Conservation (phyloP, 2,329 filamentous ascomycete genomes). For the Lachnellula cervina region DNA sequence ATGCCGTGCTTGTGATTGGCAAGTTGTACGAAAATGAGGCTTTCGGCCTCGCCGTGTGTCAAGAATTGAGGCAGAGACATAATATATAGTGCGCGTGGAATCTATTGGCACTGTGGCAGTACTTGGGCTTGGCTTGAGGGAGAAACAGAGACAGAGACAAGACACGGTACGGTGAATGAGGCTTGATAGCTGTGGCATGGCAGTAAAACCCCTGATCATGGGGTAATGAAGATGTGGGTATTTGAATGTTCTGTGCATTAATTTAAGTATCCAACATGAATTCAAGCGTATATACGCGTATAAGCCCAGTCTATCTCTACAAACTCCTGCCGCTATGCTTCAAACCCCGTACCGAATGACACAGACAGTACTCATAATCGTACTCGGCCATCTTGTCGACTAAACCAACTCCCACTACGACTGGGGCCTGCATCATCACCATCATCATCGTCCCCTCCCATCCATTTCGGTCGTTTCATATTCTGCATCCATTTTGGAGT, state of each 20-base stretch:
- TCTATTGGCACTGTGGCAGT: background rate
- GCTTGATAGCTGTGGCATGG: background rate
- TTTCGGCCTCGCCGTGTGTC: too few species aligned
- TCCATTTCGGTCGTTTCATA: constrained; percentile 76
- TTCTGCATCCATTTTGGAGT: constrained; percentile 79
- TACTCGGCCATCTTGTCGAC: constrained; percentile 33
- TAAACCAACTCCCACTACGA: constrained; percentile 48
- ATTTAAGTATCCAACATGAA: constrained; percentile 3
- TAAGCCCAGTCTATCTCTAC: constrained; percentile 11
- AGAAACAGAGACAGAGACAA: background rate
- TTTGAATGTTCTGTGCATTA: background rate
- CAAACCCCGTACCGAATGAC: constrained; percentile 2
- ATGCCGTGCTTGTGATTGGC: background rate
- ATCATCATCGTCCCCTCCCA: constrained; percentile 48
- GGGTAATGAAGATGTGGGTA: background rate
- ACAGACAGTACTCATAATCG: constrained; percentile 21
- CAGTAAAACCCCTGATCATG: background rate
- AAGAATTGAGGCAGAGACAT: too few species aligned
- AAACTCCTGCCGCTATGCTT: constrained; percentile 30
- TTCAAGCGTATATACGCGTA: constrained; percentile 10
- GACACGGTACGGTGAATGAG: background rate
- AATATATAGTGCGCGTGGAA: background rate
- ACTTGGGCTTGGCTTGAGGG: too few species aligned
- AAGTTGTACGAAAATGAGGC: background rate
- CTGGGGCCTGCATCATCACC: constrained; percentile 40